Conservation (phyloP, 2,329 filamentous ascomycete genomes). For the Mycosphaerella sp. region DNA sequence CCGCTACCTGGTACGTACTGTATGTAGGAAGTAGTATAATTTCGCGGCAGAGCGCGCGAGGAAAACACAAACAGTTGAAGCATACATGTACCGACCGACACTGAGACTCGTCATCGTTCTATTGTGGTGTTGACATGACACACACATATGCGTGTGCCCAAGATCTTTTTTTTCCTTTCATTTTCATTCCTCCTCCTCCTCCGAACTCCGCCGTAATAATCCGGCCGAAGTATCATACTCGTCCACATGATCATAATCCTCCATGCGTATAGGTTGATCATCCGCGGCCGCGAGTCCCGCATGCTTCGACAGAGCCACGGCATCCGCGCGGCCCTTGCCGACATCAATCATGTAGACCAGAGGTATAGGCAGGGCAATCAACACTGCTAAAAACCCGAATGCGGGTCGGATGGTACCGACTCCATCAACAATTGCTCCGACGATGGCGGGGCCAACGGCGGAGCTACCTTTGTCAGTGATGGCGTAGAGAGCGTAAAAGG, state of each 20-base stretch:
- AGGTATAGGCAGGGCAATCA: slow-evolving; percentile 72
- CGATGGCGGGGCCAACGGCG: slow-evolving; percentile 82
- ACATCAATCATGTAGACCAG: slow-evolving; percentile 76
- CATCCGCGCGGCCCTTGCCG: slow-evolving; percentile 44
- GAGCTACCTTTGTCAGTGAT: slow-evolving; percentile 94
- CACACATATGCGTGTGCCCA: too few species aligned
- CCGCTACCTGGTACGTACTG: too few species aligned
- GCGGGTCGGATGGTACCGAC: slow-evolving; percentile 47
- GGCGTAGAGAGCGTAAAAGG: slow-evolving; percentile 89
- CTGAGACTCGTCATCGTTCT: too few species aligned
- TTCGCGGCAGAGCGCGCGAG: too few species aligned
- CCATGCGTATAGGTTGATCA: slow-evolving; percentile 10
- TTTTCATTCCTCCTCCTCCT: neutral
- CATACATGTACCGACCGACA: too few species aligned
- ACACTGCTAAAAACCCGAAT: slow-evolving; percentile 74
- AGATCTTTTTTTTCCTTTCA: too few species aligned
- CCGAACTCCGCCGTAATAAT: neutral
- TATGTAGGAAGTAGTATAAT: too few species aligned
- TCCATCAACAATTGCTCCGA: slow-evolving; percentile 76
- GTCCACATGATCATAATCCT: slow-evolving; percentile 15
- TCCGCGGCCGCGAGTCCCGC: neutral
- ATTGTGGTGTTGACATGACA: too few species aligned
- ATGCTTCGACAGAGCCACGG: slow-evolving; percentile 18
- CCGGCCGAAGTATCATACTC: slow-evolving; percentile 2
- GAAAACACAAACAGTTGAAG: too few species aligned